Conservation (phyloP, 805 yeast species). For the Priceomyces carsonii region DNA sequence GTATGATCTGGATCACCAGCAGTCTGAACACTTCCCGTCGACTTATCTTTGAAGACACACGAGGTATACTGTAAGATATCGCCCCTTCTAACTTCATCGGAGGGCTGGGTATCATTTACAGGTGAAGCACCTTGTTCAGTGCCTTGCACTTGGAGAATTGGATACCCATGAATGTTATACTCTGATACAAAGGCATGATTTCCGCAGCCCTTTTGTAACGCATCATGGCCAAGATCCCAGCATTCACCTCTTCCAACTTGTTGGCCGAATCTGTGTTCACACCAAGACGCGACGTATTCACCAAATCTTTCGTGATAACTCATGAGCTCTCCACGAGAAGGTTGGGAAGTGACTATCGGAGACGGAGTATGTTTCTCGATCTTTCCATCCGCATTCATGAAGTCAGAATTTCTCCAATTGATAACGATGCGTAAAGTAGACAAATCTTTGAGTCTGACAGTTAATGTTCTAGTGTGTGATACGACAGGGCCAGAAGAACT, state of each 20-base stretch:
- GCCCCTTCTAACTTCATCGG: constrained; percentile 52
- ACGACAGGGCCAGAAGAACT: constrained; percentile 14
- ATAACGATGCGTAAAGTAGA: constrained; percentile 35
- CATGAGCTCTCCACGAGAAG: constrained; percentile 31
- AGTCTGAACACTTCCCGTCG: constrained; percentile 32
- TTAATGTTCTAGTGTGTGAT: constrained; percentile 25
- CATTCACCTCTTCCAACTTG: constrained; percentile 59
- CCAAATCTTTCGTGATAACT: constrained; percentile 43
- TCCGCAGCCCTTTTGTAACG: constrained; percentile 55
- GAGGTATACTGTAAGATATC: constrained; percentile 52
- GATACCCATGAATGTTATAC: constrained; percentile 49
- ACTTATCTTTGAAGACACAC: constrained; percentile 39
- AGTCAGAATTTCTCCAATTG: constrained; percentile 37
- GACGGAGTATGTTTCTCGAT: constrained; percentile 42
- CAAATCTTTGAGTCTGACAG: constrained; percentile 44
- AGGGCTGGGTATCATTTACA: constrained; percentile 15
- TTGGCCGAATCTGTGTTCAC: constrained; percentile 47
- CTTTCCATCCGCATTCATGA: constrained; percentile 20
- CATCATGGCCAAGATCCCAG: constrained; percentile 61
- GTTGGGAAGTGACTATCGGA: constrained; percentile 32
- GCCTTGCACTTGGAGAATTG: constrained; percentile 32
- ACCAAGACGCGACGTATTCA: constrained; percentile 57
- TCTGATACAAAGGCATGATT: constrained; percentile 55
- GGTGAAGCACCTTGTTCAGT: constrained; percentile 13
- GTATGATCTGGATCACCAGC: constrained; percentile 61